Evolutionary conservation across 2,329 filamentous ascomycete species (phyloP).

Genomic region (Aspergillus glaucus): DNA sequence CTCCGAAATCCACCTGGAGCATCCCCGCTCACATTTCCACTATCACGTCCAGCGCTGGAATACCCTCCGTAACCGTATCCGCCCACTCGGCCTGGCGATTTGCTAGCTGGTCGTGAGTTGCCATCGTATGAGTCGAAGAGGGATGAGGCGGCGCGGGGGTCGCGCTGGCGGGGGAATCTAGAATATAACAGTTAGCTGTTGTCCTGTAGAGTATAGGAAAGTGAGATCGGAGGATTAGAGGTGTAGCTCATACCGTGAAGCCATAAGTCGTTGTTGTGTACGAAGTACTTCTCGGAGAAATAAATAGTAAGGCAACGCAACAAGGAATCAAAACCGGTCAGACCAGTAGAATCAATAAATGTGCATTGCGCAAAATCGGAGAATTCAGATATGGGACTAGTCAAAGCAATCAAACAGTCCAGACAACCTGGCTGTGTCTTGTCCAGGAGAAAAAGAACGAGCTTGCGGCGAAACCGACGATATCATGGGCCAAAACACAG

Average conservation of each 20-base stretch:
- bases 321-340: too few species aligned
- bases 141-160: slow-evolving; percentile 62
- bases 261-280: slow-evolving; percentile 18
- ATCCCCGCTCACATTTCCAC: slow-evolving; percentile 18
- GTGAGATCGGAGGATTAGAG: neutral
- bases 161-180: slow-evolving; percentile 61
- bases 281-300: neutral
- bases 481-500: slow-evolving; percentile 1
- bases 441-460: neutral
- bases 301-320: neutral
- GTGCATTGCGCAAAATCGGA: neutral
- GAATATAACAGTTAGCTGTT: neutral
- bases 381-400: neutral
- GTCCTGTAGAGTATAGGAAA: neutral
- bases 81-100: slow-evolving; percentile 44
- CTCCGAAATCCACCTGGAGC: slow-evolving; percentile 40
- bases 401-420: neutral
- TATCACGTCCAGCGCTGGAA: slow-evolving; percentile 17
- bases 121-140: slow-evolving; percentile 70
- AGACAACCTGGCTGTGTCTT: neutral
- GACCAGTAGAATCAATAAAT: neutral
- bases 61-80: slow-evolving; percentile 42
- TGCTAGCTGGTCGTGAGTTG: slow-evolving; percentile 38
- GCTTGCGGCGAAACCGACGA: neutral
- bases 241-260: slow-evolving; percentile 26